Evolutionary conservation across 768 basidiomycete species (phyloP), one percentile per base, ranked within the genome.

Genomic region (Tulasnella sp.): DNA sequence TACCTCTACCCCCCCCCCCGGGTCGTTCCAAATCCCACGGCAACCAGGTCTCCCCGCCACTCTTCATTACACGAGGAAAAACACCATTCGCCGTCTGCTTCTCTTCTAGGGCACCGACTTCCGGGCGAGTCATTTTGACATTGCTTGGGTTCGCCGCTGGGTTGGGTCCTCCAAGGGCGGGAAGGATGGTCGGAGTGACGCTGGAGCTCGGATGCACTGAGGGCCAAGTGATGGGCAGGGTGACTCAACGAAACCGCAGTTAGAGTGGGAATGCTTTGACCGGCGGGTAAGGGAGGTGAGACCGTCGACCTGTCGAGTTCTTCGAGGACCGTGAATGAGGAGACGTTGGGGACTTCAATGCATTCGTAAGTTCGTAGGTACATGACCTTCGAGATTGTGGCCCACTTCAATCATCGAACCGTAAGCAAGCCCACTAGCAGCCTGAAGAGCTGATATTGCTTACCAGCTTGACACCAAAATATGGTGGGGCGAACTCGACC

Each of bases 31-130:
- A n/a, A n/a, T n/a, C n/a, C n/a, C n/a, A n/a, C n/a, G n/a, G 88
- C 28, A 97, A 84, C 84, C 96, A 94, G n/a, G n/a, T n/a, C n/a
- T 2, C 97, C 97, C 96, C 96, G 98, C 86, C 96, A 98, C 81
- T 90, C 89, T 83, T 99, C 98, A 84, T 96, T 96, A 86, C 97
- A 98, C 96, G 97, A 99, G 12, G 93, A 93, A 60, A 99, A 86
- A 80, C 92, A 94, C 96, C 96, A 98, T 1, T 94, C 97, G 4
- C 96, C 96, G 78, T 96, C 93, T 2, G 95, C 95, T 85, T 97
- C 94, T 60, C 93, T n/a, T n/a, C n/a, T n/a, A n/a, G 88, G 82
- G 90, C 92, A 0, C 91, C 93, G 34, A 87, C 81, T 0, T 90
- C 89, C 22, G 88, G 86, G 79, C 88, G 85, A 82, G 58, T 83